Conservation (phyloP, 192 early-diverging fungal genomes). For the Lobosporangium transversale region DNA sequence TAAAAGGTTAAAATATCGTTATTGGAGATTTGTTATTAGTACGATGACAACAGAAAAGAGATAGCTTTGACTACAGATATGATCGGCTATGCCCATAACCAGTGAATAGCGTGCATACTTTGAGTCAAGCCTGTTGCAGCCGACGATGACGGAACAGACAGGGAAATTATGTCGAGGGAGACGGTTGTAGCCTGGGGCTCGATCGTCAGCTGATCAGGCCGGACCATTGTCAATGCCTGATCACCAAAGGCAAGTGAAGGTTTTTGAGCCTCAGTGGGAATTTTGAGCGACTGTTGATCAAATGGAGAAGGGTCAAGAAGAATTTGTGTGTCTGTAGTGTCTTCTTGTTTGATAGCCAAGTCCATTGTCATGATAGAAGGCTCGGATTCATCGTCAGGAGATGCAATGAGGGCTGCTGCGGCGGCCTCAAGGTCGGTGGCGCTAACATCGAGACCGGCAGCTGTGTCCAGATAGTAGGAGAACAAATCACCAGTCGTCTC, state of each 20-base stretch:
- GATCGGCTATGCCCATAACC: not conserved
- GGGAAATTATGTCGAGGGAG: conserved; percentile 3
- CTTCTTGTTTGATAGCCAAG: conserved; percentile 27
- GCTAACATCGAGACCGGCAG: conserved; percentile 21
- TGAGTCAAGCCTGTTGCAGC: no score
- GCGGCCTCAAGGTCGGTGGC: conserved; percentile 21
- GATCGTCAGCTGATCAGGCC: conserved; percentile 43
- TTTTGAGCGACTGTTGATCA: conserved; percentile 12
- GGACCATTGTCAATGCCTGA: conserved; percentile 4
- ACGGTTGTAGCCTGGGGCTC: conserved; percentile 38
- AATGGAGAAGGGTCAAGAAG: conserved; percentile 16
- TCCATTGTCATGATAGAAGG: not conserved
- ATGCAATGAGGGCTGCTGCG: conserved; percentile 12
- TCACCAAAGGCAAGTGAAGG: conserved; percentile 8
- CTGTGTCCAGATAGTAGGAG: conserved; percentile 29
- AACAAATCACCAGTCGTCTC: conserved; percentile 41
- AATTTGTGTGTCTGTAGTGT: not conserved
- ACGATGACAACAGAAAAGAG: not conserved
- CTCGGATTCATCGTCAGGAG: not conserved
- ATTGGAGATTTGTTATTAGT: no score
- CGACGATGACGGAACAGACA: conserved; percentile 2
- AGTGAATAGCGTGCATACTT: conserved; percentile 13
- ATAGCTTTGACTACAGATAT: not conserved
- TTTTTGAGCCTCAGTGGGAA: conserved; percentile 8
- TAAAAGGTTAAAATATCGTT: not conserved